Evolutionary conservation across 2,329 filamentous ascomycete species (phyloP).

Genomic region (Polychaeton citri): DNA sequence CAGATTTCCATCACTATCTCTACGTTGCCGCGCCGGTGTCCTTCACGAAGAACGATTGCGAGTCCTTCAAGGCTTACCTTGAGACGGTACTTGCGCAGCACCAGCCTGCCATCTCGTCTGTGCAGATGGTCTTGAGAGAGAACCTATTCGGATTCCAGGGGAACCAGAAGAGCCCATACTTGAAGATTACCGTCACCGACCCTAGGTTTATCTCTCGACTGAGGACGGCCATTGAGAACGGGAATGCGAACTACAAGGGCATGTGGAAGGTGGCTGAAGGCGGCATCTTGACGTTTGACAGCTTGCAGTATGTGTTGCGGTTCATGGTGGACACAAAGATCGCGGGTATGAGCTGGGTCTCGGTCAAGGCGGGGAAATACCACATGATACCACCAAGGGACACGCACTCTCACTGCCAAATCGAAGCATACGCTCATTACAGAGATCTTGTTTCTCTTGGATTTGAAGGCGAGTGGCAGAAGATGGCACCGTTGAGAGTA

Average conservation of each 20-base stretch:
- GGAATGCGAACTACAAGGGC: conserved; percentile 75
- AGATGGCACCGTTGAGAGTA: conserved; percentile 87
- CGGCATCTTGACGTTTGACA: conserved; percentile 85
- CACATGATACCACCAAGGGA: conserved; percentile 51
- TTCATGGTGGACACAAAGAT: conserved; percentile 99
- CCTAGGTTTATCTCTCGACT: conserved; percentile 71
- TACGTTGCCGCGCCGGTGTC: conserved; percentile 78
- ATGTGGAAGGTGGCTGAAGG: conserved; percentile 63
- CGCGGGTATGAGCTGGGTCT: conserved; percentile 94
- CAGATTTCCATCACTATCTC: conserved; percentile 89
- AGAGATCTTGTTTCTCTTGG: conserved; percentile 73
- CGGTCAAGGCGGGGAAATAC: conserved; percentile 64
- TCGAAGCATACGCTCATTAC: conserved; percentile 79
- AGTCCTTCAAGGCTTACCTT: conserved; percentile 64
- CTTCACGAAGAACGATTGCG: conserved; percentile 68
- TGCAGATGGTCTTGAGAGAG: conserved; percentile 71
- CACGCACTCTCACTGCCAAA: conserved; percentile 86
- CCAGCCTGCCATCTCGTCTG: conserved; percentile 62
- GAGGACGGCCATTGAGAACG: conserved; percentile 59
- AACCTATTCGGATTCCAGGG: conserved; percentile 92
- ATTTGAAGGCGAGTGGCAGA: conserved; percentile 88
- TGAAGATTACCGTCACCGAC: conserved; percentile 87
- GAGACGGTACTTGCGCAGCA: conserved; percentile 66
- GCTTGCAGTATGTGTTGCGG: conserved; percentile 81
- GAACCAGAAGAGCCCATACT: conserved; percentile 78